Conservation (phyloP, 2,329 filamentous ascomycete genomes). For the Diaporthe citriasiana region DNA sequence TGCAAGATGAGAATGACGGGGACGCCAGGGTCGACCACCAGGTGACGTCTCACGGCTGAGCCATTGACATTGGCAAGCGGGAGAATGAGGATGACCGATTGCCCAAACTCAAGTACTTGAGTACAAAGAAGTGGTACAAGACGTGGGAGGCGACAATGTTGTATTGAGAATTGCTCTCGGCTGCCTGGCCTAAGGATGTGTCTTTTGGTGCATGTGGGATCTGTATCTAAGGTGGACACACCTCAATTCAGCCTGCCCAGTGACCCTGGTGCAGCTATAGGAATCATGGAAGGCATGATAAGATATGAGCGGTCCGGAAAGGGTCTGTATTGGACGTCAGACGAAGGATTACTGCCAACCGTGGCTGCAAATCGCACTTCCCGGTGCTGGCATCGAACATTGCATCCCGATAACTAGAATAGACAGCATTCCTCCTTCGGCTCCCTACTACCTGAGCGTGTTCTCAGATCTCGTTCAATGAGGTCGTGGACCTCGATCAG, state of each 20-base stretch:
- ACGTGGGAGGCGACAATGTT: not conserved
- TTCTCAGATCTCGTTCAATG: no score
- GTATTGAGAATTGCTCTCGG: not conserved
- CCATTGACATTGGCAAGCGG: not conserved
- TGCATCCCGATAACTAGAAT: not conserved
- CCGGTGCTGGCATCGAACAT: not conserved
- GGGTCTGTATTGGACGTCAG: not conserved
- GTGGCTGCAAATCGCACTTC: not conserved
- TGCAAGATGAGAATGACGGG: no score
- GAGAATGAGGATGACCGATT: not conserved
- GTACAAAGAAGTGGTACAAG: not conserved
- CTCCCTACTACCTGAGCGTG: no score
- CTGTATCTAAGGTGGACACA: not conserved
- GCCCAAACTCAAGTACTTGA: not conserved
- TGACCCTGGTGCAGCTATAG: not conserved
- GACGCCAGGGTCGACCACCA: not conserved
- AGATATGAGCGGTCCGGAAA: not conserved
- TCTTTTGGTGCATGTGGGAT: not conserved
- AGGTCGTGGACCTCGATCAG: no score
- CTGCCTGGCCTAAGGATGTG: not conserved
- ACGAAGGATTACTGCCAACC: not conserved
- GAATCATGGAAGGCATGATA: no score
- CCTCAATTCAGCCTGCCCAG: not conserved
- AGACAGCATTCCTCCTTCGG: no score
- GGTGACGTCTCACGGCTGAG: not conserved